Evolutionary conservation across 257 asterid species (phyloP), one percentile per base, ranked within the genome.

Genomic region (Solanum virginianum): DNA sequence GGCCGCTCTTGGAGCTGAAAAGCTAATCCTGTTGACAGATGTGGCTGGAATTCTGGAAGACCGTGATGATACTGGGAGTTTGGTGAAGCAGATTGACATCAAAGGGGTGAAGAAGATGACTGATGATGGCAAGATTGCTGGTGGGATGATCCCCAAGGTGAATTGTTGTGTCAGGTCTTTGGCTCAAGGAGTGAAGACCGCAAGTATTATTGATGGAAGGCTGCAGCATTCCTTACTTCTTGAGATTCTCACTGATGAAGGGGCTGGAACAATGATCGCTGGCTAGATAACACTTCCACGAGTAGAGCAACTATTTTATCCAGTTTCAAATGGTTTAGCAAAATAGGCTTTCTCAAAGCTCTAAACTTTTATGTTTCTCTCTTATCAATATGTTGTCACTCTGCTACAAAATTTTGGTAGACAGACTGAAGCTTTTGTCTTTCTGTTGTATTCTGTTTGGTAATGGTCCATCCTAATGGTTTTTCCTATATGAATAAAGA

Each of bases 101-200:
- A 94, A 89, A 89, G 98, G 95, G 82, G 95, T 92, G 92, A 92
- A 92, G 90, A 89, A 86, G 90, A 92, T 93, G 98, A 88, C 90
- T 60, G 91, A 89, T 43, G 92, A 90, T 1, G 94, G 97, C 4
- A 90, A 89, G 89, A 89, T 95, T 51, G 95, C 86, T 1, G 96
- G 98, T 80, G 98, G 98, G 87, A 94, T 95, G 98, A 92, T 95
- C 63, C 98, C 98, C 0, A 94, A 95, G 86, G 96, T 95, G 7
- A 90, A 90, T 83, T 95, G 97, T 80, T 94, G 98, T 7, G 90
- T 95, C 80, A 92, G 97, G 89, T 92, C 97, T 54, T 79, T 95
- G 13, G 95, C 95, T 59, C 98, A 93, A 89, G 98, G 98, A 77
- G 98, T 95, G 24, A 85, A 90, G 83, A 95, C 98, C 0, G 90